A percentile compares a stretch with the other conserved stretches of the same genome.
phyloP scores from a whole-genome alignment of 1,284 basidiomycete genomes.

The Melanopsichium pennsylvanicum region DNA sequence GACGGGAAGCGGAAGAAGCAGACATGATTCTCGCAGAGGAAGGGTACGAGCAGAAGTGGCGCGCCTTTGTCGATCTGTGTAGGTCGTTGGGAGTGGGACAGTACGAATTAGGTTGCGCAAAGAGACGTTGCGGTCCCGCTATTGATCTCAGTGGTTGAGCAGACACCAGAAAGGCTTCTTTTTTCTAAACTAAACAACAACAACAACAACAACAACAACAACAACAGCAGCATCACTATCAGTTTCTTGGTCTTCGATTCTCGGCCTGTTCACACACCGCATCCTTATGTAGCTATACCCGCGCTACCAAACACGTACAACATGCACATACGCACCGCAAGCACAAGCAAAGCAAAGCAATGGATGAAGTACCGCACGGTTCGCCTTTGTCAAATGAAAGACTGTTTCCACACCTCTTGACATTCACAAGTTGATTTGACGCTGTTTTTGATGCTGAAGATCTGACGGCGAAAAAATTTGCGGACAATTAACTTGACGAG shows the following conservation, averaged over 20 bases:
- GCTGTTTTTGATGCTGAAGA: too few relatives aligned
- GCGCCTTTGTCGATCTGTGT: constrained; percentile 24
- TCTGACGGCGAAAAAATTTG: too few relatives aligned
- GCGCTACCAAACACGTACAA: constrained; percentile 11
- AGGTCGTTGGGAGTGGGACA: constrained; percentile 20
- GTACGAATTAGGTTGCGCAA: constrained; percentile 25
- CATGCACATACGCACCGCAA: constrained; percentile 5
- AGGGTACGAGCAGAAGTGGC: constrained; percentile 29
- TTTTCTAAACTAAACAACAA: too few relatives aligned
- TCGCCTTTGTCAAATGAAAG: too few relatives aligned
- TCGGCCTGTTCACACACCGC: too few relatives aligned
- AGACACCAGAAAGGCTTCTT: too few relatives aligned
- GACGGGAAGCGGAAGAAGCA: constrained; percentile 14
- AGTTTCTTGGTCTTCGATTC: constrained; percentile 2
- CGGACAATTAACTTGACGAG: too few relatives aligned
- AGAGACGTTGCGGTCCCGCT: constrained; percentile 34
- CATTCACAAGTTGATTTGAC: too few relatives aligned
- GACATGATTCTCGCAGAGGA: constrained; percentile 26
- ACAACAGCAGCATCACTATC: neutral
- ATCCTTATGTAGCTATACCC: constrained; percentile 29
- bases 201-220: too few relatives aligned
- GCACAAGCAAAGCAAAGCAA: too few relatives aligned
- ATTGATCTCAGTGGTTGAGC: constrained; percentile 23
- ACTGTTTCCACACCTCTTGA: too few relatives aligned
- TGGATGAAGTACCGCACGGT: too few relatives aligned